These are phyloP conservation scores for Diaporthe australafricana DNA, from an alignment of 2,329 filamentous ascomycete genomes.

Conservation along the genomic window DNA sequence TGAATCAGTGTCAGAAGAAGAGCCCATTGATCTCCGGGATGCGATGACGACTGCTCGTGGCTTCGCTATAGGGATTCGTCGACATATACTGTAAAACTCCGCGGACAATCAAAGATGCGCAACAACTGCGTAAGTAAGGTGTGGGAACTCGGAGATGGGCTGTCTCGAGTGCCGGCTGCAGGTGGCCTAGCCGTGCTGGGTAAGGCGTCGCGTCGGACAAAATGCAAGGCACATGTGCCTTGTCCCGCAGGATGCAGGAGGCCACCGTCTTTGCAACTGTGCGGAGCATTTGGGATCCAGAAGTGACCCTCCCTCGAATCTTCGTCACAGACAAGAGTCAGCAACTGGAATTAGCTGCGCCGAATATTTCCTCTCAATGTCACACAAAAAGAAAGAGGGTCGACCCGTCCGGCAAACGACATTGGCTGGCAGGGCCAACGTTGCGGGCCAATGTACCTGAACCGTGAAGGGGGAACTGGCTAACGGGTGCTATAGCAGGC, in stretches of 20 bases:
- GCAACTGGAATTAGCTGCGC: conserved; percentile 20
- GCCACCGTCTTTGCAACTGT: conserved; percentile 23
- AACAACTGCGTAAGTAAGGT: conserved; percentile 5
- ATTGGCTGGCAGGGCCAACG: conserved; percentile 19
- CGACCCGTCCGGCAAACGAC: conserved; percentile 7
- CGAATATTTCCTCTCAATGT: conserved; percentile 24
- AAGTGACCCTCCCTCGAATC: conserved; percentile 17
- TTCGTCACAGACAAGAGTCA: conserved; percentile 14
- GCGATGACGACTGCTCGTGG: conserved; percentile 2
- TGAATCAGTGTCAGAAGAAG: not conserved
- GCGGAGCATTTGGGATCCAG: conserved; percentile 26
- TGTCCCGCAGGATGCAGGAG: conserved; percentile 28
- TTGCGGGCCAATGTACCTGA: conserved; percentile 19
- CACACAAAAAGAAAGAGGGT: conserved; percentile 15
- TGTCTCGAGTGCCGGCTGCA: conserved; percentile 28
- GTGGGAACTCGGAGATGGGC: conserved; percentile 17
- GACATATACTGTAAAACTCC: conserved; percentile 11
- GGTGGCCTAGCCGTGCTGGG: conserved; percentile 14
- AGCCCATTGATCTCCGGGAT: not conserved
- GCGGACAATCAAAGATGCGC: conserved; percentile 27
- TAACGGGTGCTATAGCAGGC: conserved; percentile 8
- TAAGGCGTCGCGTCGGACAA: conserved; percentile 32
- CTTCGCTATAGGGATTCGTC: conserved; percentile 7
- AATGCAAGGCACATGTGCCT: conserved; percentile 35
- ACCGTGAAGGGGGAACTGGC: not conserved